phyloP scores from a whole-genome alignment of 2,329 filamentous ascomycete genomes.

The Graphilbum ipis-grandicollis region DNA sequence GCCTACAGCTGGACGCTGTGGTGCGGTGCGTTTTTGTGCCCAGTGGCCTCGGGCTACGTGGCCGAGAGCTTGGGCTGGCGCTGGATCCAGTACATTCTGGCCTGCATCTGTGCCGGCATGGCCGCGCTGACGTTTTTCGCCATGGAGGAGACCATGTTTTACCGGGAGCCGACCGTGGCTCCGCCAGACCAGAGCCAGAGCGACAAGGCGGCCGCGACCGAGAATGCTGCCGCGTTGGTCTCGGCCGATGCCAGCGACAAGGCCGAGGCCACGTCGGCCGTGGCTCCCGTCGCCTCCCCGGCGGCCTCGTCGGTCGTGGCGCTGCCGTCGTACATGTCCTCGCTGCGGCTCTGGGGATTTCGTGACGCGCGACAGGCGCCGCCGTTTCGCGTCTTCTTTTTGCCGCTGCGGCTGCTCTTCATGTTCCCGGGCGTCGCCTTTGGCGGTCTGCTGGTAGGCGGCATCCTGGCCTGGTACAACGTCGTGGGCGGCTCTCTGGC shows the following conservation, averaged over 20 bases:
- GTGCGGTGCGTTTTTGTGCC: slow-evolving; percentile 14
- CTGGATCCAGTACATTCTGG: slow-evolving; percentile 18
- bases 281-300: slow-evolving; percentile 13
- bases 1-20: slow-evolving; percentile 13
- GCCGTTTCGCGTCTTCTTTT: slow-evolving; percentile 6
- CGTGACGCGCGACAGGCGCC: not conserved
- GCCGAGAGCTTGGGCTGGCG: slow-evolving; percentile 14
- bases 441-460: slow-evolving; percentile 14
- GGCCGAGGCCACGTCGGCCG: slow-evolving; percentile 12
- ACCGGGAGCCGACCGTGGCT: not conserved
- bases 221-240: slow-evolving; percentile 9
- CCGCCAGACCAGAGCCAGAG: not conserved
- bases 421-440: slow-evolving; percentile 11
- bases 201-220: slow-evolving; percentile 10
- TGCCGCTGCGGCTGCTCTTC: slow-evolving; percentile 1
- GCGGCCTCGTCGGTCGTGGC: not conserved
- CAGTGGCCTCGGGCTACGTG: slow-evolving; percentile 14
- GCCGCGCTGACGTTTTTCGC: slow-evolving; percentile 15
- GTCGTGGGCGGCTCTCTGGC: slow-evolving; percentile 13
- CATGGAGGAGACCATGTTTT: slow-evolving; percentile 15
- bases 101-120: slow-evolving; percentile 13
- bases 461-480: slow-evolving; percentile 13
- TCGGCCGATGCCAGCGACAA: slow-evolving; percentile 7
- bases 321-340: slow-evolving; percentile 10
- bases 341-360: slow-evolving; percentile 10